Evolutionary conservation across 106 monocot genomes (phyloP).

Genomic region (Cymbidium sinense): DNA sequence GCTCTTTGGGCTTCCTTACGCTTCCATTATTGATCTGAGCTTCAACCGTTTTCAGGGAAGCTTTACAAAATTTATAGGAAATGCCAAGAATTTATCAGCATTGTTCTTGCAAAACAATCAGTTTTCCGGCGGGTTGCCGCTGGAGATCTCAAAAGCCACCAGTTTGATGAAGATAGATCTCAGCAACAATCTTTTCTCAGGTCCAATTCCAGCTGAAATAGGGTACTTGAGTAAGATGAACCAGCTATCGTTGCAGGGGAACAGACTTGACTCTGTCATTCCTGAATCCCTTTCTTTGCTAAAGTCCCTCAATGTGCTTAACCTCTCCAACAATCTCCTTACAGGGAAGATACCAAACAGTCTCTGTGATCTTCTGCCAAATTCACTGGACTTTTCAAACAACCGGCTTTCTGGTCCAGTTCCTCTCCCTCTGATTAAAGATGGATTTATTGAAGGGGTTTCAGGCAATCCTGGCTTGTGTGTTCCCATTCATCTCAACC

Average conservation of each 20-base stretch:
- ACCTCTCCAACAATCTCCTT: constrained; percentile 79
- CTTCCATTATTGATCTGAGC: constrained; percentile 70
- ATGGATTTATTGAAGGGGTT: constrained; percentile 73
- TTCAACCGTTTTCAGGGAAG: constrained; percentile 66
- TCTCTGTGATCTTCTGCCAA: constrained; percentile 72
- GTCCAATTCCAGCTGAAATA: constrained; percentile 64
- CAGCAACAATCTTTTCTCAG: constrained; percentile 68
- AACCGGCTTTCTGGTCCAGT: constrained; percentile 76
- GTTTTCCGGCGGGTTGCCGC: constrained; percentile 54
- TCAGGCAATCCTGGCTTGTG: constrained; percentile 74
- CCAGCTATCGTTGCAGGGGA: constrained; percentile 69
- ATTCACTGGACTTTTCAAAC: constrained; percentile 86
- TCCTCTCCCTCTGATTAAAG: constrained; percentile 64
- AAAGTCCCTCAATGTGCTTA: constrained; percentile 79
- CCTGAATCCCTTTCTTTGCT: constrained; percentile 62
- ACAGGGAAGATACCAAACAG: constrained; percentile 78
- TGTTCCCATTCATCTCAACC: constrained; percentile 36
- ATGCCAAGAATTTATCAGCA: constrained; percentile 71
- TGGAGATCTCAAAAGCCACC: constrained; percentile 42
- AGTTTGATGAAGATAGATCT: constrained; percentile 80
- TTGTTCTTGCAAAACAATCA: constrained; percentile 66
- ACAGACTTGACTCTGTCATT: constrained; percentile 59
- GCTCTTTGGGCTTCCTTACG: constrained; percentile 59
- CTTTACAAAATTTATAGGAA: constrained; percentile 41
- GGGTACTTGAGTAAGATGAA: constrained; percentile 52